Percentiles rank a stretch among this genome's conserved stretches.
These are phyloP conservation scores for Vitellaria paradoxa DNA, from an alignment of 179 eudicot genomes.

Conservation along the genomic window DNA sequence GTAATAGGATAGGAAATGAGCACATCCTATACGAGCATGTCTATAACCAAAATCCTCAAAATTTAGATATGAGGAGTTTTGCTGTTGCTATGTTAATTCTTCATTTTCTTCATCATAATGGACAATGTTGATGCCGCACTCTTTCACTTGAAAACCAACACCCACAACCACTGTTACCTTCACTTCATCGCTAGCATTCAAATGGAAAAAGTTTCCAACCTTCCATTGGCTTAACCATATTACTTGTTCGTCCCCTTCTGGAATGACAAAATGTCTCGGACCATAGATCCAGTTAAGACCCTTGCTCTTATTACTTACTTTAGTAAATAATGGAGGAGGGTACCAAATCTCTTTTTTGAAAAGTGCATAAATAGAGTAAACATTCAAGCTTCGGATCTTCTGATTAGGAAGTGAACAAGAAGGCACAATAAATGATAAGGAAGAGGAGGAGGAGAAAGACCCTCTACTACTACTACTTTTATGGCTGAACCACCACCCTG, in stretches of 20 bases:
- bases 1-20: neutral
- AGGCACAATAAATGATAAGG: neutral
- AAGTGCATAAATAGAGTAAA: neutral
- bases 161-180: neutral
- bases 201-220: too few species aligned
- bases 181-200: neutral
- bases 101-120: neutral
- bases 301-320: too few species aligned
- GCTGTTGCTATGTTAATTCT: too few species aligned
- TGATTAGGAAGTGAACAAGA: neutral
- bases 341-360: too few species aligned
- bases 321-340: too few species aligned
- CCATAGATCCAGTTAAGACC: too few species aligned
- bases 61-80: neutral
- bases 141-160: neutral
- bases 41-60: too few species aligned
- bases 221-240: conserved; percentile 6
- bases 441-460: neutral
- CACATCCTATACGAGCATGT: accelerated
- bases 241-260: neutral
- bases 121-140: neutral
- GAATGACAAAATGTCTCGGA: neutral
- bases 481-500: neutral
- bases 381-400: neutral
- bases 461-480: neutral